A percentile compares a stretch with the other conserved stretches of the same genome.
Conservation (phyloP, 1,284 basidiomycete genomes). For the Cutaneotrichosporon cutaneum region DNA sequence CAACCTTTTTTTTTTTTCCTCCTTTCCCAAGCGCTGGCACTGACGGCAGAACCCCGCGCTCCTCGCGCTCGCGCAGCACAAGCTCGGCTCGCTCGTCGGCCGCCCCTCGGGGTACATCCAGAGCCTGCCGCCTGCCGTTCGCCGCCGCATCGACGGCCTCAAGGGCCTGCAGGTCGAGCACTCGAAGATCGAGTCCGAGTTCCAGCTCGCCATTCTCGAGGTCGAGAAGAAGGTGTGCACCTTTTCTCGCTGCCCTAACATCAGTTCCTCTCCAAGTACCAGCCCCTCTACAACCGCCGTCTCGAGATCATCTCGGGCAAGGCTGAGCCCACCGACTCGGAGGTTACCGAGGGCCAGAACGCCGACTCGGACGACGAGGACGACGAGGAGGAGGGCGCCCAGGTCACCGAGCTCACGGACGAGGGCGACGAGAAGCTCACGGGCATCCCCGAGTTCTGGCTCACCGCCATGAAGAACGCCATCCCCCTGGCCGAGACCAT, state of each 20-base stretch:
- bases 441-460: constrained; percentile 96
- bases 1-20: neutral
- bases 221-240: constrained; percentile 86
- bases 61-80: constrained; percentile 61
- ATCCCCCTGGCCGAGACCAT: constrained; percentile 81
- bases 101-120: constrained; percentile 84
- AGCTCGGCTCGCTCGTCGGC: constrained; percentile 68
- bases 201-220: constrained; percentile 94
- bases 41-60: constrained; percentile 58
- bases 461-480: constrained; percentile 92
- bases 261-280: constrained; percentile 80
- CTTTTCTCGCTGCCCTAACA: neutral
- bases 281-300: constrained; percentile 85
- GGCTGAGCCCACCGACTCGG: constrained; percentile 71
- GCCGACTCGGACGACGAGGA: constrained; percentile 60
- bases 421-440: constrained; percentile 53
- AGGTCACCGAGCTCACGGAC: constrained; percentile 48
- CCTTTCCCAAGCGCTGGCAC: neutral
- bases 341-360: constrained; percentile 75
- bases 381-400: constrained; percentile 53
- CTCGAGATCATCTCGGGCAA: constrained; percentile 78
- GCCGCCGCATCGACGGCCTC: constrained; percentile 82
- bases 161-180: constrained; percentile 95
- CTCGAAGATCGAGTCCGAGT: constrained; percentile 87
- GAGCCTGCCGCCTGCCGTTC: constrained; percentile 75